Evolutionary conservation across 768 basidiomycete species (phyloP), one percentile per base, ranked within the genome.

Genomic region (Lactarius sanguifluus): DNA sequence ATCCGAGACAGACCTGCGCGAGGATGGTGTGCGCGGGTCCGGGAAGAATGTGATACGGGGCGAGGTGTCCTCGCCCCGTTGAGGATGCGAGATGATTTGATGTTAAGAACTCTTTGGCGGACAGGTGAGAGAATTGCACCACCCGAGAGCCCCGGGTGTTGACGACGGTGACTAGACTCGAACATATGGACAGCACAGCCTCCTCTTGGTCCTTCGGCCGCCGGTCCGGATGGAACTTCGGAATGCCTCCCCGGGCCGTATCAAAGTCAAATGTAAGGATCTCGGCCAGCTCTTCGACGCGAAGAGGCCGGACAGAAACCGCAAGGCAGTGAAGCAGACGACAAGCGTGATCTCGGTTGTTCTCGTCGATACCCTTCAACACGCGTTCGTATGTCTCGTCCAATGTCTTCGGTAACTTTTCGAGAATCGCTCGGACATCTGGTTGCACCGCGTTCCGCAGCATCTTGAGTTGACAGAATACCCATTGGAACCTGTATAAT

Each of bases 301-400:
- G 45, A n/a, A 45, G 45, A 0, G 45, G 45, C 3, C 45, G n/a
- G 45, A n/a, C 45, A 0, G n/a, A 6, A 12, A 45, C n/a, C 1
- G 64, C 38, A 8, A 64, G 64, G 40, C 59, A 65, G 5, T 65
- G 64, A 13, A 65, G 55, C 23, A 65, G 58, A 45, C 60, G 64
- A 43, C 18, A 41, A 0, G 64, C 64, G 3, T 65, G 41, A 0
- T 61, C n/a, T 43, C 41, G 52, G 23, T 61, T 62, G 1, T 50
- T 54, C 23, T 62, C 45, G 12, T 54, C 28, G 52, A 62, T 57
- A 9, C 36, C 23, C 41, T 16, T 52, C 10, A 65, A 43, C 18
- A 65, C 23, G 12, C 59, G 64, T n/a, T 45, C 45, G n/a, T 45
- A 45, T 0, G 45, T 45, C 3, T 45, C 45, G 45, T 45, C 45